Base-by-base conservation (phyloP, 345 rosid genomes). In the Gossypium sturtianum region DNA sequence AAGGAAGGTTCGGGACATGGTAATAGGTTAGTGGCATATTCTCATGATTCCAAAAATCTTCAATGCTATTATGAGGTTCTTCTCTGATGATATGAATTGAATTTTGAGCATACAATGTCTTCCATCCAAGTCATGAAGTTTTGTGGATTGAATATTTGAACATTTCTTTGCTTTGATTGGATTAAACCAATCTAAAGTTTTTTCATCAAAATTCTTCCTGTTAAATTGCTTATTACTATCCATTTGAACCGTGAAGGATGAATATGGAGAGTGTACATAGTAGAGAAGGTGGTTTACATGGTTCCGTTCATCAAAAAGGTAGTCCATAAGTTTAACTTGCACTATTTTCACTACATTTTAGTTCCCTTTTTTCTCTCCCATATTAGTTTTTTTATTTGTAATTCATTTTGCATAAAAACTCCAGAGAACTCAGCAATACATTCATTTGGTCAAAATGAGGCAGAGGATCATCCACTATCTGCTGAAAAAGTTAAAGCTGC, bases 401-500 rank as follows among this genome's bases (percentile, higher is more conserved):
- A 59, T 38, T 4, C 22, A 66, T 62, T 72, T 9, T 29, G 23
- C 74, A 69, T 52, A 85, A 52, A 85, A 64, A 73, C 74, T 76
- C 66, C 71, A 76, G 87, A 83, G 58, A 68, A 68, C 41, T 25
- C 44, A 0, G 75, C 82, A 48, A 63, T 22, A 19, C 85, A 74
- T 69, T 70, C 85, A 66, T 54, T 82, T 78, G 60, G 77, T 79
- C 90, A 86, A 79, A 90, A 86, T 53, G 91, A 88, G 78, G 79
- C 76, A 0, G 87, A 84, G 75, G 78, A 22, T 52, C 80, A 83
- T 48, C 80, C 91, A 72, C 20, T 93, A 56, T 83, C 97, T 73
- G 75, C 83, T 29, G 97, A 90, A 71, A 90, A 88, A 71, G 93
- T 90, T 47, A 83, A 88, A 86, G 83, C 82, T 61, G 98, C 98